Base-by-base conservation (phyloP, 2,329 filamentous ascomycete genomes). In the Chaetoscypha palmicola region DNA sequence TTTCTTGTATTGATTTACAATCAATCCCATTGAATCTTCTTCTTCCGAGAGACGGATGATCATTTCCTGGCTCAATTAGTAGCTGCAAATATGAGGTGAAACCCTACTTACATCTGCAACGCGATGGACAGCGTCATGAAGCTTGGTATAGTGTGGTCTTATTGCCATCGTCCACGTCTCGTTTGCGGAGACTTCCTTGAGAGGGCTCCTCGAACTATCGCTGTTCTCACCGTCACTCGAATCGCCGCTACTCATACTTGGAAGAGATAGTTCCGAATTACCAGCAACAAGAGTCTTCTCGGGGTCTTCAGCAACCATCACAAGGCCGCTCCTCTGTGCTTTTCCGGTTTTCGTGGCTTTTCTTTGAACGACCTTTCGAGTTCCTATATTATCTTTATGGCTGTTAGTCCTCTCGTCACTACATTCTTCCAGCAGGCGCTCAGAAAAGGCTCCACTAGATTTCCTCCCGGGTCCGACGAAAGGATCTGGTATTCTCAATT, bases 21-120 rank as follows among this genome's bases (percentile, higher is more conserved):
- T 38, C 11, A 59, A 46, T 4, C 39, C 51, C 43, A 61, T 55
- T 5, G 43, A 49, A 41, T 60, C 55, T 41, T 63, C 59, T 44
- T 61, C 54, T 4, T 51, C 38, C 3, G 50, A 35, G 9, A 63
- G 42, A 20, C 53, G 47, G 21, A 58, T 52, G 14, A 62, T 52
- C 30, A 62, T 42, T 32, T 60, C 58, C 60, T 62, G 21, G 5
- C 9, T n/a, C 10, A 39, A 31, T 62, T 44, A 62, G 55, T 20
- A 37, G n/a, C n/a, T n/a, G n/a, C n/a, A 9, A 40, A 20, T 10
- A 17, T 16, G 5, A 26, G 5, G 21, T 11, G 14, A n/a, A 23
- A 12, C 19, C 5, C 51, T 31, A 21, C 57, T 55, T 52, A 61
- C 59, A 50, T 59, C 51, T n/a, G 52, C 57, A 45, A 63, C 52